Evolutionary conservation across 352 stramenopile genomes (phyloP).

Genomic region (Phytophthora citrophthora): DNA sequence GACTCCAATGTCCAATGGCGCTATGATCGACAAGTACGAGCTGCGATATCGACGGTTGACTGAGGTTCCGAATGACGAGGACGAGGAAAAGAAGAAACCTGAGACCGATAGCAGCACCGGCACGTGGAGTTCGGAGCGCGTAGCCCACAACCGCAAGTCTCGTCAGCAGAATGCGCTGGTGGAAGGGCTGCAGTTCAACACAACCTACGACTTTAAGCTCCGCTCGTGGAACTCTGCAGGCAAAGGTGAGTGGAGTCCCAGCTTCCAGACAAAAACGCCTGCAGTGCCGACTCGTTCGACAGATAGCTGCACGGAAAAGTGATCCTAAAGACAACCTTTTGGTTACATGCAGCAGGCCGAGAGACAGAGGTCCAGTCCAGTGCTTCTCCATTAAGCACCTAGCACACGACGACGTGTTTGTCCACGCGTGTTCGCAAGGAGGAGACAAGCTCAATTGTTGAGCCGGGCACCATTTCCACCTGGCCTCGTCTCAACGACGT

Average conservation of each 20-base stretch:
- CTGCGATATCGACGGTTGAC: slow-evolving; percentile 53
- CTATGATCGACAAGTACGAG: slow-evolving; percentile 78
- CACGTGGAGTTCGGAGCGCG: slow-evolving; percentile 51
- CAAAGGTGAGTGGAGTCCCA: slow-evolving; percentile 63
- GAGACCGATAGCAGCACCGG: slow-evolving; percentile 9
- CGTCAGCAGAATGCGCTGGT: slow-evolving; percentile 45
- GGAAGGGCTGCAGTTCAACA: slow-evolving; percentile 64
- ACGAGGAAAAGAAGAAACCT: slow-evolving; percentile 24
- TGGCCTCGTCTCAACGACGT: too few species aligned
- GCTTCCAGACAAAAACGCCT: slow-evolving; percentile 46
- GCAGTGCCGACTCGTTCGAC: slow-evolving; percentile 37
- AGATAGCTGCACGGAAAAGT: not conserved
- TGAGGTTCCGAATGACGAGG: slow-evolving; percentile 22
- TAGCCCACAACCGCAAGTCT: slow-evolving; percentile 51
- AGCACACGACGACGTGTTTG: too few species aligned
- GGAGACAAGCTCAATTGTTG: too few species aligned
- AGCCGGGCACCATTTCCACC: too few species aligned
- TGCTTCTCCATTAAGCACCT: too few species aligned
- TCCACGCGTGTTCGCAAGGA: too few species aligned
- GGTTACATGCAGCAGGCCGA: too few species aligned
- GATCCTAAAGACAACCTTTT: too few species aligned
- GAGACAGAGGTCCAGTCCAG: too few species aligned
- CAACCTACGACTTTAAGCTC: slow-evolving; percentile 61
- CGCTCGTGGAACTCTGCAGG: slow-evolving; percentile 65
- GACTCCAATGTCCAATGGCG: slow-evolving; percentile 71